Conservation (phyloP, 495 filamentous ascomycete species). For the Collariella sp. region DNA sequence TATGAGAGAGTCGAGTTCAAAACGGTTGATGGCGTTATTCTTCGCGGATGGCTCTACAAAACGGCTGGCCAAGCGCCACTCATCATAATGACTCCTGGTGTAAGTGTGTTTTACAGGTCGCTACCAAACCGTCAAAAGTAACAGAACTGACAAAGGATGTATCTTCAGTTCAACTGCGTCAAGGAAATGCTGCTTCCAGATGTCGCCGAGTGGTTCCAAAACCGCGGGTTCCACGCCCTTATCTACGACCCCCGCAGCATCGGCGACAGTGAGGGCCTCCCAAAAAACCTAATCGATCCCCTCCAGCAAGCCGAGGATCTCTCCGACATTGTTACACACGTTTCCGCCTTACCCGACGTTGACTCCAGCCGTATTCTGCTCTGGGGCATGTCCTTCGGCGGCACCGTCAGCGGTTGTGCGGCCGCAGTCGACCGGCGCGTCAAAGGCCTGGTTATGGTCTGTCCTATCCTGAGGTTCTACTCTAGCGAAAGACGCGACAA, state of each 20-base stretch:
- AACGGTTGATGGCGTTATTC: conserved; percentile 28
- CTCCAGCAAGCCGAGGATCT: conserved; percentile 28
- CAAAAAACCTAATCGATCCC: conserved; percentile 37
- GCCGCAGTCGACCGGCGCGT: conserved; percentile 2
- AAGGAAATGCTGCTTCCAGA: conserved; percentile 35
- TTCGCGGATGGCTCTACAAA: conserved; percentile 27
- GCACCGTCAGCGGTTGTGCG: conserved; percentile 5
- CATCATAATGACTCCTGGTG: conserved; percentile 34
- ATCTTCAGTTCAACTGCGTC: conserved; percentile 35
- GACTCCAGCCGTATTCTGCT: conserved; percentile 33
- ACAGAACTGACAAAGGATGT: background rate
- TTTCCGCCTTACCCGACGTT: conserved; percentile 22
- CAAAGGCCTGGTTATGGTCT: conserved; percentile 11
- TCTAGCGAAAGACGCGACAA: conserved; percentile 2
- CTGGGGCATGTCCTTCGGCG: conserved; percentile 43
- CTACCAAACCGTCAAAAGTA: background rate
- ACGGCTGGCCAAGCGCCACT: conserved; percentile 21
- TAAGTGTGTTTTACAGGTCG: conserved; percentile 22
- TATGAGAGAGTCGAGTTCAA: conserved; percentile 25
- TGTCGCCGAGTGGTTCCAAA: conserved; percentile 34
- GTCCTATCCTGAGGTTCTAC: conserved; percentile 13
- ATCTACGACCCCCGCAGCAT: conserved; percentile 36
- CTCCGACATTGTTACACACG: conserved; percentile 31
- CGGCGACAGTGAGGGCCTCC: conserved; percentile 36
- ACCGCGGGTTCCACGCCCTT: conserved; percentile 27